phyloP scores from a whole-genome alignment of 164 flowering plant genomes.

The Dillenia suffruticosa region DNA sequence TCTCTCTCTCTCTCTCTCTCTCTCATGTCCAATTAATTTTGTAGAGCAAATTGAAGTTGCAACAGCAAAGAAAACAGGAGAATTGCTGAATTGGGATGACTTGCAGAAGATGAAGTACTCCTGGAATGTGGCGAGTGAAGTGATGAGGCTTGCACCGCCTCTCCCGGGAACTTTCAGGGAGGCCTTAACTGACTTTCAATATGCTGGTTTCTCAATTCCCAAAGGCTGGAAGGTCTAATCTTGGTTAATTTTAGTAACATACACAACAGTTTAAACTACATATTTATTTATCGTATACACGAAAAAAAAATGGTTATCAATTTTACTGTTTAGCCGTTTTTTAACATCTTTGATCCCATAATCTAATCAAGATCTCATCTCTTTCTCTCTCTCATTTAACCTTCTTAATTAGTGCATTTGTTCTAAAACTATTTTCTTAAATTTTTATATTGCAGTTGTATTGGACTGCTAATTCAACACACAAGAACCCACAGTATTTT shows the following conservation, averaged over 20 bases:
- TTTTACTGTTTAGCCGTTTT: background rate
- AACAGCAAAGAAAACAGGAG: background rate
- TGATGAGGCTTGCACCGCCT: background rate
- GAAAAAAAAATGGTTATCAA: background rate
- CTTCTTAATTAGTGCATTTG: no score
- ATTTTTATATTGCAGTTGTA: background rate
- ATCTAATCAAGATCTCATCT: no score
- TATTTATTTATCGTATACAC: background rate
- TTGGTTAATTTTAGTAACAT: background rate
- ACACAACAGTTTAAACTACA: background rate
- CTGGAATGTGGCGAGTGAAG: background rate
- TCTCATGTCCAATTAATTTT: background rate
- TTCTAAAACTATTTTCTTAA: no score
- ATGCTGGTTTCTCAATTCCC: background rate
- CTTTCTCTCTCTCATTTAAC: no score
- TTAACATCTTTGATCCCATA: background rate
- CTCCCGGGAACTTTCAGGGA: background rate
- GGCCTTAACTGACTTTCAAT: background rate
- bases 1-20: no score
- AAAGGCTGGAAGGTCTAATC: conserved; percentile 2
- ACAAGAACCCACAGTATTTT: background rate
- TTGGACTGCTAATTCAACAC: background rate
- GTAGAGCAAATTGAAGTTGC: conserved; percentile 4
- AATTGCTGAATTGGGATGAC: background rate
- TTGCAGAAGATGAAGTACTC: conserved; percentile 2